phyloP scores from a whole-genome alignment of 371 early-diverging fungal genomes.

The Nosema muscidifuracis region DNA sequence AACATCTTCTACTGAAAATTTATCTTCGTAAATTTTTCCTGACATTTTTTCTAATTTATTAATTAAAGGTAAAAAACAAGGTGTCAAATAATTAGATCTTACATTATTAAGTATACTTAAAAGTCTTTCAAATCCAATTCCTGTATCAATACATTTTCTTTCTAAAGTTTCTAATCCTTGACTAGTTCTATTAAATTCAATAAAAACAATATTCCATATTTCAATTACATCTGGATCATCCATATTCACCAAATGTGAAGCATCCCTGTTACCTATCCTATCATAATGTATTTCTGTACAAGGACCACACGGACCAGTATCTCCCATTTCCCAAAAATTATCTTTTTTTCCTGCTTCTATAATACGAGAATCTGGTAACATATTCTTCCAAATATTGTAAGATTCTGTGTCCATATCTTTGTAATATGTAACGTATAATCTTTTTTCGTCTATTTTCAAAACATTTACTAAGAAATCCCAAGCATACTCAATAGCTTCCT shows the following conservation, averaged over 20 bases:
- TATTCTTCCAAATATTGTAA: conserved; percentile 78
- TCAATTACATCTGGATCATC: conserved; percentile 97
- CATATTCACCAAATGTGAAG: conserved; percentile 81
- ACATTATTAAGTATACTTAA: conserved; percentile 89
- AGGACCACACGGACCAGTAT: conserved; percentile 98
- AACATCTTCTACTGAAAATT: conserved; percentile 77
- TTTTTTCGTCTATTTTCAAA: conserved; percentile 72
- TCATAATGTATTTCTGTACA: conserved; percentile 99
- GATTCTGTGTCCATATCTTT: conserved; percentile 92
- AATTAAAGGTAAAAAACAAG: conserved; percentile 63
- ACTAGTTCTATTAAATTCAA: conserved; percentile 95
- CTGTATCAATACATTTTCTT: conserved; percentile 95
- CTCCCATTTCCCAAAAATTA: conserved; percentile 99
- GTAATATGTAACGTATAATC: conserved; percentile 94
- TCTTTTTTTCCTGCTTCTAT: conserved; percentile 83
- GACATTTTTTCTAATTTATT: conserved; percentile 73
- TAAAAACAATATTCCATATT: conserved; percentile 99
- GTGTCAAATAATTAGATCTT: conserved; percentile 91
- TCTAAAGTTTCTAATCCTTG: conserved; percentile 82
- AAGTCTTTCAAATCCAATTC: conserved; percentile 94
- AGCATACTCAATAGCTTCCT: conserved; percentile 78
- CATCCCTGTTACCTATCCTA: conserved; percentile 84
- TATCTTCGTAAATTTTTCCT: conserved; percentile 68
- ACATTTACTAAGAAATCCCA: conserved; percentile 88
- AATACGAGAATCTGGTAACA: conserved; percentile 73